A percentile compares a stretch with the other conserved stretches of the same genome.
Evolutionary conservation across 768 basidiomycete genomes (phyloP).

Genomic region (Mycena vulgaris): DNA sequence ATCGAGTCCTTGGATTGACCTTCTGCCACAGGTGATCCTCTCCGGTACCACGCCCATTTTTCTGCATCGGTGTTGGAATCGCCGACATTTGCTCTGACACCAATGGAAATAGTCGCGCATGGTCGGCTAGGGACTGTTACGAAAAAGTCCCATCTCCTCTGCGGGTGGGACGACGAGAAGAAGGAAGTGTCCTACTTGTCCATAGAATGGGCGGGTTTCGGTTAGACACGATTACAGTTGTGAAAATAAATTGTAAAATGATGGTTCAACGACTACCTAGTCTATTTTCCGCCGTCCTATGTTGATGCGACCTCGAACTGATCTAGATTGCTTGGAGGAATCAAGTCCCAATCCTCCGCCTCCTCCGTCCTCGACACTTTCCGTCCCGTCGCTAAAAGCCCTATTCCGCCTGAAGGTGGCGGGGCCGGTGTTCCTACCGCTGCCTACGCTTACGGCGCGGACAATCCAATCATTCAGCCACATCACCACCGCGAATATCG

Average conservation of each 20-base stretch:
- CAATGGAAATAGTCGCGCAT: constrained; percentile 97
- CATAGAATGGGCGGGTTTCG: constrained; percentile 94
- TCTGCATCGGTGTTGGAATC: constrained; percentile 86
- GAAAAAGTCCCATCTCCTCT: constrained; percentile 95
- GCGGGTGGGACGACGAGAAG: constrained; percentile 86
- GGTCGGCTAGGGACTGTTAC: constrained; percentile 97
- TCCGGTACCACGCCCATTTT: constrained; percentile 98
- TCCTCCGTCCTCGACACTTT: constrained; percentile 74
- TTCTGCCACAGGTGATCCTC: constrained; percentile 80
- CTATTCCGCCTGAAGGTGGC: constrained; percentile 42
- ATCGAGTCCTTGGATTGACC: background rate
- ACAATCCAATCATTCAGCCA: constrained; percentile 83
- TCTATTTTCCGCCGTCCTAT: constrained; percentile 66
- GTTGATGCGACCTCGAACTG: constrained; percentile 50
- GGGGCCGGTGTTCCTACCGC: constrained; percentile 39
- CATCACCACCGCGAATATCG: constrained; percentile 81
- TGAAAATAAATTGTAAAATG: constrained; percentile 28
- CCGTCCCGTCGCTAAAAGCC: constrained; percentile 64
- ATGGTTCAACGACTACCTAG: constrained; percentile 51
- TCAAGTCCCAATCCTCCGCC: constrained; percentile 35
- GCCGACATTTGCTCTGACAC: constrained; percentile 70
- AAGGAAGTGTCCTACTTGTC: constrained; percentile 80
- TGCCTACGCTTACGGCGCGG: constrained; percentile 71
- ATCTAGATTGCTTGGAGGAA: constrained; percentile 35
- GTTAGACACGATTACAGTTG: constrained; percentile 53